Base-by-base conservation (phyloP, 1,284 basidiomycete species). In the Takashimella koratensis region DNA sequence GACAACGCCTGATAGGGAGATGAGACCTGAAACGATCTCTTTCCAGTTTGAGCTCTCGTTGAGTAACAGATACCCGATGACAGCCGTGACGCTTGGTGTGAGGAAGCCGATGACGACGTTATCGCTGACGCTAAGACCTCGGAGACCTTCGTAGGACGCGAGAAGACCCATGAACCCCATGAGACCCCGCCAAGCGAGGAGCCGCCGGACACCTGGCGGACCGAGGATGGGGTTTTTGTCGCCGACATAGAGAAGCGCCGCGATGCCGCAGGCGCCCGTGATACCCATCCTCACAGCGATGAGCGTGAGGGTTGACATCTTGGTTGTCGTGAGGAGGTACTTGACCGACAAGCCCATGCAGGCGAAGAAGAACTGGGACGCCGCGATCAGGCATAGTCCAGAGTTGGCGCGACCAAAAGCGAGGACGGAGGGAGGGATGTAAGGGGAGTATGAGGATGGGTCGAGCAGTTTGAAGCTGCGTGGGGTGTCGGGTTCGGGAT, bases 31-130 rank as follows among this genome's bases (percentile, higher is more conserved):
- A 5, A 84, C 30, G 2, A 81, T 78, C 68, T 91, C 84, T 54
- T 76, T 79, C 47, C 75, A 70, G 0, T 81, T 80, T 59, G 88
- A 83, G 0, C 70, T 75, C 66, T 92, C 89, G 16, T 81, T 79
- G 6, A 93, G 76, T 22, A 90, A 77, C 2, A 90, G 54, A 5
- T 82, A 82, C 0, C 84, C 88, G 2, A 85, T 75, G n/a, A 90
- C 67, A 0, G 83, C 84, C 0, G 86, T 88, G 10, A 81, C 78
- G 52, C 85, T 80, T 0, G 90, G 90, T 0, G 81, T 73, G 8
- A 93, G 78, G 75, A 90, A 91, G 0, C 84, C 84, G 47, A 93
- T 77, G 13, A 88, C 86, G 0, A 84, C 86, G 0, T 86, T 83
- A 67, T 91, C 88, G 11, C 86, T 86, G 0, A 90, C 76, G 0